These are phyloP conservation scores for Protea cynaroides DNA, from an alignment of 164 flowering plant genomes.

Conservation along the genomic window DNA sequence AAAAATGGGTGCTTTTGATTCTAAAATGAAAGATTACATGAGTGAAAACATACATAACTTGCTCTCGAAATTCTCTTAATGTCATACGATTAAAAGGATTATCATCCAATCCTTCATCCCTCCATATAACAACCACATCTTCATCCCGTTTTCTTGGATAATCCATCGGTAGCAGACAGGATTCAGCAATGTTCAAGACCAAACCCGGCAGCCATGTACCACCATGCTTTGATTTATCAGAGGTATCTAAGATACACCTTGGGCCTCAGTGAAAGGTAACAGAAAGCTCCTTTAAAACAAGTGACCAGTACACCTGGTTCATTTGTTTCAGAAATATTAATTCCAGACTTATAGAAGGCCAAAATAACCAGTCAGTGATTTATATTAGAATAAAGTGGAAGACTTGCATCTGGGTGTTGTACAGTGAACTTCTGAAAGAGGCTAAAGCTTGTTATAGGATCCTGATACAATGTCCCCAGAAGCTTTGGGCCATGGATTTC, in stretches of 20 bases:
- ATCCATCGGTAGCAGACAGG: slow-evolving; percentile 56
- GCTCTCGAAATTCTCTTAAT: slow-evolving; percentile 59
- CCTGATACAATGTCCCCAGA: slow-evolving; percentile 57
- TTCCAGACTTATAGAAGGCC: background rate
- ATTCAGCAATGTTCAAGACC: slow-evolving; percentile 74
- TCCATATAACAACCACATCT: slow-evolving; percentile 67
- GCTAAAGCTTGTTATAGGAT: slow-evolving; percentile 73
- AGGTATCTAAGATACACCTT: slow-evolving; percentile 53
- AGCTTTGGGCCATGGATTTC: slow-evolving; percentile 66
- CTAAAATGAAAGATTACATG: background rate
- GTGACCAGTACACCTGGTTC: slow-evolving; percentile 67
- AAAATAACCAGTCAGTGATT: too few species aligned
- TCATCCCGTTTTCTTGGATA: slow-evolving; percentile 50
- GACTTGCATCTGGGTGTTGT: slow-evolving; percentile 65
- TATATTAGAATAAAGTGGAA: too few species aligned
- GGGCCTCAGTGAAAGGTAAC: slow-evolving; percentile 55
- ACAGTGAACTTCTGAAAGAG: slow-evolving; percentile 65
- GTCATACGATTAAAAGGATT: slow-evolving; percentile 46
- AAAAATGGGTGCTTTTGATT: background rate
- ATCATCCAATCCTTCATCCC: slow-evolving; percentile 68
- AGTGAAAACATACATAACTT: slow-evolving; percentile 68
- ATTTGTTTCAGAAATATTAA: slow-evolving; percentile 4
- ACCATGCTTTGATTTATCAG: slow-evolving; percentile 60
- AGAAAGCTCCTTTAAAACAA: slow-evolving; percentile 66
- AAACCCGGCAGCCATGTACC: slow-evolving; percentile 88